Evolutionary conservation across 805 yeast genomes (phyloP), one percentile per base, ranked within the genome.

Genomic region (Kodamaea kakaduensis): DNA sequence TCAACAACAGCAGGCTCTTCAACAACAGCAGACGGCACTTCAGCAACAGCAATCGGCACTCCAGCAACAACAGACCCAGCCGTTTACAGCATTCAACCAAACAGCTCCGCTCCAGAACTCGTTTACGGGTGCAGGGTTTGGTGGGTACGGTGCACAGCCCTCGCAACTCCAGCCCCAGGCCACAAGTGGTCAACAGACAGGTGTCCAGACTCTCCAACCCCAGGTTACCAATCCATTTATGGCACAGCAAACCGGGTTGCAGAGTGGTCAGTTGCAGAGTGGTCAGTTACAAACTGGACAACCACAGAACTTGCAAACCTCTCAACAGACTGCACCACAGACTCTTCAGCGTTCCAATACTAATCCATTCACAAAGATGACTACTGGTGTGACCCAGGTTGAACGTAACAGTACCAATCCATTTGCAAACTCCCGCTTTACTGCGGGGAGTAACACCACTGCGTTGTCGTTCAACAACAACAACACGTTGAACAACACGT

Each of bases 101-200:
- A 6, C 6, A 9, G 9, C 22, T 19, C 9, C 9, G 6, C 22
- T 19, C 22, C 9, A 6, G 22, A 38, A 22, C 12, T 48, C 64
- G 3, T 66, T 58, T 42, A 76, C 81, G 5, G 82, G 81, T 9
- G 69, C 69, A 22, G 84, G 83, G 0, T 26, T 26, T 12, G 82
- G 82, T 9, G 78, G 77, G 1, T 72, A 67, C 47, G 63, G 59
- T 5, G 54, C 53, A 7, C 67, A 38, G 21, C n/a, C n/a, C n/a
- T n/a, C n/a, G n/a, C n/a, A n/a, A n/a, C 13, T 29, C 34, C 31
- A 14, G 14, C 13, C 26, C 14, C 17, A 22, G 17, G 23, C 30
- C 18, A 16, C 25, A 5, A 25, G 15, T 9, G 12, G 12, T 9
- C 7, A 13, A 17, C 32, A 18, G 17, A 6, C 7, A 9, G 21